Evolutionary conservation across 352 stramenopile species (phyloP).

Genomic region (Phytophthora rubi): DNA sequence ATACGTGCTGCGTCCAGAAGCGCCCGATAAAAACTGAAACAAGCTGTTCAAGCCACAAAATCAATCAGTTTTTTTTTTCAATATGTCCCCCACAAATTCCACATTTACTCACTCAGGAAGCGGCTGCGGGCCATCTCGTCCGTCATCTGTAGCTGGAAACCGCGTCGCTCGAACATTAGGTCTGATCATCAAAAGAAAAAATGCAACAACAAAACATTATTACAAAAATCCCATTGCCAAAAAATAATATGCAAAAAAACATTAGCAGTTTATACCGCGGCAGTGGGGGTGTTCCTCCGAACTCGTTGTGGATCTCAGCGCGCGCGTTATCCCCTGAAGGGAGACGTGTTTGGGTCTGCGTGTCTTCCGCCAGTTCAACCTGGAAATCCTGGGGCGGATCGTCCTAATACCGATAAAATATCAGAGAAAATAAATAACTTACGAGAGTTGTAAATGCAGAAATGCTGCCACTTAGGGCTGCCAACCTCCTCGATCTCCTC

Average conservation of each 20-base stretch:
- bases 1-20: slow-evolving; percentile 41
- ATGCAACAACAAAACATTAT: neutral
- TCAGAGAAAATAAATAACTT: slow-evolving; percentile 1
- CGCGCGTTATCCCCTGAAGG: slow-evolving; percentile 3
- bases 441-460: neutral
- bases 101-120: slow-evolving; percentile 37
- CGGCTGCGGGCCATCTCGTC: slow-evolving; percentile 19
- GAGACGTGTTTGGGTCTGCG: slow-evolving; percentile 28
- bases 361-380: slow-evolving; percentile 30
- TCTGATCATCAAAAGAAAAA: slow-evolving; percentile 10
- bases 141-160: slow-evolving; percentile 28
- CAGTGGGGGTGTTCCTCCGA: slow-evolving; percentile 31
- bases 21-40: slow-evolving; percentile 53
- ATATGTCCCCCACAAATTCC: neutral
- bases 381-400: slow-evolving; percentile 71
- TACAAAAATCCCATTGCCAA: slow-evolving; percentile 1
- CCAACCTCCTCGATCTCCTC: slow-evolving; percentile 81
- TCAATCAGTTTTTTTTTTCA: neutral
- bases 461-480: neutral
- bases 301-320: slow-evolving; percentile 45
- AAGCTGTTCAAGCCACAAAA: slow-evolving; percentile 34
- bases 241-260: neutral
- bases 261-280: slow-evolving; percentile 18
- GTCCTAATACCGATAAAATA: slow-evolving; percentile 46
- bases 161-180: slow-evolving; percentile 20